Base-by-base conservation (phyloP, 257 asterid genomes). In the Handroanthus guayacan region DNA sequence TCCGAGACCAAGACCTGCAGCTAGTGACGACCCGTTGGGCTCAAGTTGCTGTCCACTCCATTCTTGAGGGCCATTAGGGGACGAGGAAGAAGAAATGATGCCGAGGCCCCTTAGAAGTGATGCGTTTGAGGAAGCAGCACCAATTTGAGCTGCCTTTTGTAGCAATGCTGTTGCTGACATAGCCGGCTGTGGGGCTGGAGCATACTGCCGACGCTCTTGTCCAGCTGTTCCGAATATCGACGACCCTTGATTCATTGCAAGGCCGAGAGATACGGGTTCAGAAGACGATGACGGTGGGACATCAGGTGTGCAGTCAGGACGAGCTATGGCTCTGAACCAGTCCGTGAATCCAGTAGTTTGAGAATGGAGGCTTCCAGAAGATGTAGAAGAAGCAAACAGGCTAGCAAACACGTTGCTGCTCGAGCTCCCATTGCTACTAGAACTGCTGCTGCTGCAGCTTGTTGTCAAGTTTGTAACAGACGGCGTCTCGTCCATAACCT, bases 141-240 rank as follows among this genome's bases (percentile, higher is more conserved):
- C 96, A 81, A 92, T 88, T 78, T 92, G 92, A 65, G 97, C 96
- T 12, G 97, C 97, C 84, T 90, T 92, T 68, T 89, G 97, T 10
- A 92, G 85, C 80, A 92, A 76, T 36, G 97, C 97, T 3, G 97
- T 92, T n/a, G 97, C 97, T 4, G 97, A 89, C 94, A 91, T 81
- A 3, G 96, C 89, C 4, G 96, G 89, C 67, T 80, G 93, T 1
- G 90, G 84, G 39, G 84, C 51, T 0, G 85, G 88, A 20, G 90
- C 90, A 61, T 91, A 87, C 74, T 87, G 94, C 80, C 94, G 72
- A 1, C 85, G 85, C 14, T 88, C 93, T 77, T 84, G 92, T 58
- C 91, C 93, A 20, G 75, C 83, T 18, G 86, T 62, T 44, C 84
- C 88, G 31, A 86, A 89, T 48, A 86, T 77, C 0, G 92, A 83